Evolutionary conservation across 2,329 filamentous ascomycete genomes (phyloP), one percentile per base, ranked within the genome.

Genomic region (Sarocladium strictum): DNA sequence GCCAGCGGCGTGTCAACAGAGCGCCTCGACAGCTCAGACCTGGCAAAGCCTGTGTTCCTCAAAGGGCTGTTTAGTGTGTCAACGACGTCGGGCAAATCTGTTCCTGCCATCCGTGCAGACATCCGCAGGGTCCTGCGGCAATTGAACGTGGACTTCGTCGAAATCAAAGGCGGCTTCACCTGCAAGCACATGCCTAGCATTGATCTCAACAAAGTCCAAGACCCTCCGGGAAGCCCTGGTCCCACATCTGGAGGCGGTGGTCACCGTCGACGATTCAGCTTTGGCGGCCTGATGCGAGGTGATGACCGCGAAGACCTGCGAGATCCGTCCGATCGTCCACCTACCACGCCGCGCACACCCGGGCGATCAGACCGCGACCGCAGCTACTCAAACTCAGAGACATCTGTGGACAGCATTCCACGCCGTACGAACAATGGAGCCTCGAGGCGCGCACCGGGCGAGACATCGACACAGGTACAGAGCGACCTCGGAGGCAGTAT

Each of bases 31-130:
- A 84, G 82, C 61, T 85, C 87, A 4, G 90, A 95, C 61, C 82
- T 93, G 57, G 86, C 93, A 53, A 97, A 96, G 68, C 94, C 94
- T 0, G 94, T 97, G 2, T 97, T 88, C 68, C 81, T 99, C 55
- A 99, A 97, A 71, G 94, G 94, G 3, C 78, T 99, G 17, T 97
- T 99, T 73, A 97, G 93, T 64, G 94, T 97, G 54, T 95, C 90
- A 3, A 99, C 94, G 0, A 99, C 94, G 6, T 97, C 91, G 56
- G 94, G 86, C 65, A 96, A 95, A 66, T 90, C 93, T 1, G 82
- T 97, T 11, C 77, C 85, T 1, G 84, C 90, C 56, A 99, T 99
- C 58, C 85, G 93, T 37, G 77, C 84, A 6, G 94, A 99, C 66
- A 89, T 99, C 62, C 95, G 95, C 65, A 82, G 93, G 51, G 94